Base-by-base conservation (phyloP, 257 asterid genomes). In the Knoxia roxburghii region DNA sequence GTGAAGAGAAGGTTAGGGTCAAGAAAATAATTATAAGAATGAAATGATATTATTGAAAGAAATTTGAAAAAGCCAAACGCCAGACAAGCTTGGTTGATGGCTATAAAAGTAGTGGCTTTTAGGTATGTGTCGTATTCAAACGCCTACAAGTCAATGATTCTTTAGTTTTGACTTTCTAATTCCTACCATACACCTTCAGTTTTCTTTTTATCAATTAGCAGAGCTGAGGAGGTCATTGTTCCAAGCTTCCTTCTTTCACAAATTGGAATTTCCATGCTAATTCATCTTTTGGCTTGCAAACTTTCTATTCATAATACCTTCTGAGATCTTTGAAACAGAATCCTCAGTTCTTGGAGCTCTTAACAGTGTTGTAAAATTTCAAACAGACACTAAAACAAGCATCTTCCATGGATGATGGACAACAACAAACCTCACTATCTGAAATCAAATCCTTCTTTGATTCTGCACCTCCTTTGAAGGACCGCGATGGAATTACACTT, bases 401-500 rank as follows among this genome's bases (percentile, higher is more conserved):
- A 32, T 35, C 50, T 33, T 7, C 57, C 56, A 86, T 72, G 88
- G 89, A 73, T 61, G 79, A 54, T 37, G 69, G 54, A 64, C 55
- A 52, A 30, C 82, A 73, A 50, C 88, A 71, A 73, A 83, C 82
- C 21, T 60, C 87, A 65, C 15, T 60, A 54, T 77, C 68, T 26
- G 92, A 88, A 59, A 71, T 86, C 61, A 76, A 81, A 57, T 76
- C 84, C 29, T 93, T 93, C 89, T 90, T 93, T 72, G 86, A 83
- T 62, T 88, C 96, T 35, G 91, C 97, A 40, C 97, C 99, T 67
- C 82, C 97, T 63, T 79, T 93, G 51, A 85, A 81, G 77, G 86
- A 86, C 76, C 83, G 67, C 45, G 81, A 76, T 35, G 86, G 83
- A 62, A 80, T 81, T 79, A 82, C 75, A 67, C 74, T 65, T 43